These are phyloP conservation scores for Zygosaccharomyces pseudobailii DNA, from an alignment of 1,139 yeast species.

Conservation along the genomic window DNA sequence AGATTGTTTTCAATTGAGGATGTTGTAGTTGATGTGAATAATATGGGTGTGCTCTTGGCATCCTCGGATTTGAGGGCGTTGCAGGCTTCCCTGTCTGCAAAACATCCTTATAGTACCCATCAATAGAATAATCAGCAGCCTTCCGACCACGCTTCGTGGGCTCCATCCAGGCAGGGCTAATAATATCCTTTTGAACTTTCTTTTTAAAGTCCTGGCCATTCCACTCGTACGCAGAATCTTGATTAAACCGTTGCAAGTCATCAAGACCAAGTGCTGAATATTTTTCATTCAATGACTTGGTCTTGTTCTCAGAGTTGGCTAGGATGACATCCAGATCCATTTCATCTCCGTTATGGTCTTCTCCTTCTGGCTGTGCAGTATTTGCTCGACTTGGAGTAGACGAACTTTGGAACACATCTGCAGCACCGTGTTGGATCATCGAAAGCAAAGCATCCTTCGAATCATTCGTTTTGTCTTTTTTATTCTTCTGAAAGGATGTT, in stretches of 20 bases:
- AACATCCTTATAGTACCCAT: slow-evolving; percentile 74
- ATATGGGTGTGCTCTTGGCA: slow-evolving; percentile 58
- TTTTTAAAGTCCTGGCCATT: slow-evolving; percentile 77
- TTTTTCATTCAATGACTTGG: slow-evolving; percentile 69
- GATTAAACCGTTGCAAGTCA: slow-evolving; percentile 75
- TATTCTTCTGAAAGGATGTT: slow-evolving; percentile 38
- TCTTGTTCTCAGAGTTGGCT: slow-evolving; percentile 73
- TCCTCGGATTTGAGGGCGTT: slow-evolving; percentile 57
- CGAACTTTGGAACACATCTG: slow-evolving; percentile 60
- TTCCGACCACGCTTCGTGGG: slow-evolving; percentile 77
- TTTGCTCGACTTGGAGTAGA: slow-evolving; percentile 20
- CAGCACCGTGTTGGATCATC: slow-evolving; percentile 98
- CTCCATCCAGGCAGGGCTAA: slow-evolving; percentile 52
- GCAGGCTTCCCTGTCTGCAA: slow-evolving; percentile 56
- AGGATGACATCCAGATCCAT: slow-evolving; percentile 79
- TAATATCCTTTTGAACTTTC: slow-evolving; percentile 45
- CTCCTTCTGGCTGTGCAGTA: slow-evolving; percentile 35
- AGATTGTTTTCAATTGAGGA: slow-evolving; percentile 52
- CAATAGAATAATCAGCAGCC: slow-evolving; percentile 73
- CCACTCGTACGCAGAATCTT: slow-evolving; percentile 76
- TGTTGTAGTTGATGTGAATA: slow-evolving; percentile 75
- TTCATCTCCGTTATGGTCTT: slow-evolving; percentile 41
- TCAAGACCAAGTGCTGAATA: slow-evolving; percentile 84
- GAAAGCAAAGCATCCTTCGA: slow-evolving; percentile 80
- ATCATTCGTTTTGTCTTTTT: slow-evolving; percentile 46